Base-by-base conservation (phyloP, 352 stramenopile species). In the Pythium dissotocum region DNA sequence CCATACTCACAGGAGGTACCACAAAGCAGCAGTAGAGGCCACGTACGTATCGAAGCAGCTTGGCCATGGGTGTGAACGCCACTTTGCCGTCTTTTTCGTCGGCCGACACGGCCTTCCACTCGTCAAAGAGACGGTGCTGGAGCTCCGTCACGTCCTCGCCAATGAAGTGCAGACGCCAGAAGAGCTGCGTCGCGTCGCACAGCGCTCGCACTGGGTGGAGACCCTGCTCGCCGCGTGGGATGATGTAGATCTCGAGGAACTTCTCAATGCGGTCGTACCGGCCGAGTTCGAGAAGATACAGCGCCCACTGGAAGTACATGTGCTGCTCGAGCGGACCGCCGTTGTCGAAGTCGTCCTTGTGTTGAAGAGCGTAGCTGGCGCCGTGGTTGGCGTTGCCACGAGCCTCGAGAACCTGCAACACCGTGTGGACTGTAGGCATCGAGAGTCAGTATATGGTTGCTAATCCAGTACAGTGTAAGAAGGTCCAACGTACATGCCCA, bases 371-470 rank as follows among this genome's bases (percentile, higher is more conserved):
- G 49, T 91, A 91, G 52, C 88, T 96, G 13, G 88, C 86, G 58
- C 86, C 88, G 60, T 96, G 85, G 65, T 94, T 93, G 14, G 87
- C 83, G 46, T 96, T 96, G 24, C 86, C 86, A 51, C 85, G 81
- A 9, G 76, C 80, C 78, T 96, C 85, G 6, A 90, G 60, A 4
- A 93, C 76, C 49, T 96, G 82, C 28, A 96, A 67, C 59, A 93
- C 80, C 5, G 86, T 93, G 69, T 93, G 83, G 56, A 96, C 87
- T 94, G 64, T 13, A 6, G 30, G 13, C 28, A 13, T 38, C 12
- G 8, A 65, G 12, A 55, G 7, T 33, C 12, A 24, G 16, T 32
- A 4, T 14, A 21, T 13, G 32, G 6, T 30, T 30, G 28, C 28
- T 30, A 30, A 30, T 30, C 28, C 28, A 30, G 28, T 30, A 30